Conservation (phyloP, 495 filamentous ascomycete species). For the Parmelia sp. region DNA sequence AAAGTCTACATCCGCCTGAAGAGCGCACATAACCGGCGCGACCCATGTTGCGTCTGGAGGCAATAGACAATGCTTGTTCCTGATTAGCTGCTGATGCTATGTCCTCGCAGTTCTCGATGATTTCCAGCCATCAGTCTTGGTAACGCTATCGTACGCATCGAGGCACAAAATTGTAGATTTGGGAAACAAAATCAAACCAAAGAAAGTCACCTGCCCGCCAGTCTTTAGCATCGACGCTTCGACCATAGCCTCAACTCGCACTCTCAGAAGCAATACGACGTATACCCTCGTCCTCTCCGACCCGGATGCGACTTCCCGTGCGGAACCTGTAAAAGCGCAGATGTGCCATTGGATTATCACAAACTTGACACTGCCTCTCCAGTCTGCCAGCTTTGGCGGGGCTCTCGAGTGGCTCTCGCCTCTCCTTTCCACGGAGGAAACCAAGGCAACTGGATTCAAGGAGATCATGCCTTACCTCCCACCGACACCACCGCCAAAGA, state of each 20-base stretch:
- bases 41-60: not conserved
- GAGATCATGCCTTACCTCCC: conserved; percentile 54
- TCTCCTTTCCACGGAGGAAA: not conserved
- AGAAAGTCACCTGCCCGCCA: conserved; percentile 45
- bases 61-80: not conserved
- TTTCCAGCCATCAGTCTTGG: conserved; percentile 49
- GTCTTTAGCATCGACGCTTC: conserved; percentile 35
- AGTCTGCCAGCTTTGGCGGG: conserved; percentile 18
- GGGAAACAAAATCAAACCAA: conserved; percentile 56
- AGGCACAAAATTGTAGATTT: conserved; percentile 41
- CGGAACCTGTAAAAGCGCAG: conserved; percentile 61
- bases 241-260: conserved; percentile 16
- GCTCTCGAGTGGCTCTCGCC: conserved; percentile 21
- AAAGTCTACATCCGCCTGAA: not conserved
- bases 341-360: conserved; percentile 67
- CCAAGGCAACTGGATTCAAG: conserved; percentile 20
- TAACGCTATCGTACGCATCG: conserved; percentile 47
- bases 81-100: not conserved
- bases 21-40: not conserved
- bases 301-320: conserved; percentile 61
- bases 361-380: conserved; percentile 31
- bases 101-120: conserved; percentile 51
- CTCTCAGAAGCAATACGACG: conserved; percentile 22
- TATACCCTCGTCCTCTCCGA: conserved; percentile 54
- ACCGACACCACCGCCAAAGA: conserved; percentile 57